phyloP scores from a whole-genome alignment of 768 basidiomycete species.

The Pleurotus tuber-regium region DNA sequence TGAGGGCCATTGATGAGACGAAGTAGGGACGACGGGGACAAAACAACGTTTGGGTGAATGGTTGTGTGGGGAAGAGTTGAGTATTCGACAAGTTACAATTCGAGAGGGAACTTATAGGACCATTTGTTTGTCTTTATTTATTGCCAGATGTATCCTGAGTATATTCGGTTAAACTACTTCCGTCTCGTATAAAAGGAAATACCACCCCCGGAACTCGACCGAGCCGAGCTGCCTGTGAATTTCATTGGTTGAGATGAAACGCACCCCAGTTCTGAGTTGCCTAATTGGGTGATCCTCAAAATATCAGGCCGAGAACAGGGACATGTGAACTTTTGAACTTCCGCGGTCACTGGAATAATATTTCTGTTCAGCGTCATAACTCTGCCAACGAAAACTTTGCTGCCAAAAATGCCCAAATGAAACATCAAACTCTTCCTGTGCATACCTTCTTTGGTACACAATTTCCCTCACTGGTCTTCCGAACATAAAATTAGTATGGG shows the following conservation, averaged over 20 bases:
- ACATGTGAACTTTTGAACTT: constrained; percentile 3
- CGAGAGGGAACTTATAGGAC: constrained; percentile 27
- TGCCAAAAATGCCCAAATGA: too few relatives aligned
- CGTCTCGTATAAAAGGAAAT: not conserved
- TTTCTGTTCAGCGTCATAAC: not conserved
- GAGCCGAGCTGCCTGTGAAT: constrained; percentile 17
- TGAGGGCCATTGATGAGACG: constrained; percentile 62
- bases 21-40: constrained; percentile 11
- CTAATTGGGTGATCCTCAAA: not conserved
- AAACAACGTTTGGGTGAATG: constrained; percentile 12
- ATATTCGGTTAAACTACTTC: not conserved
- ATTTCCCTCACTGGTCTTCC: not conserved
- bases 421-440: too few relatives aligned
- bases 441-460: not conserved
- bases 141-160: not conserved
- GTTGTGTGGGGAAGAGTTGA: constrained; percentile 9
- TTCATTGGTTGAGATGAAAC: constrained; percentile 25
- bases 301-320: too few relatives aligned
- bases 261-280: constrained; percentile 24
- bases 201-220: constrained; percentile 13
- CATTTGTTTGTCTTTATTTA: constrained; percentile 16
- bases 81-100: not conserved
- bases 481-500: not conserved
- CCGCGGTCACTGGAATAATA: constrained; percentile 1
- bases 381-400: too few relatives aligned